A percentile compares a stretch with the other conserved stretches of the same genome.
phyloP scores from a whole-genome alignment of 1,284 basidiomycete species.

The Pyrrhoderma lamaoense region DNA sequence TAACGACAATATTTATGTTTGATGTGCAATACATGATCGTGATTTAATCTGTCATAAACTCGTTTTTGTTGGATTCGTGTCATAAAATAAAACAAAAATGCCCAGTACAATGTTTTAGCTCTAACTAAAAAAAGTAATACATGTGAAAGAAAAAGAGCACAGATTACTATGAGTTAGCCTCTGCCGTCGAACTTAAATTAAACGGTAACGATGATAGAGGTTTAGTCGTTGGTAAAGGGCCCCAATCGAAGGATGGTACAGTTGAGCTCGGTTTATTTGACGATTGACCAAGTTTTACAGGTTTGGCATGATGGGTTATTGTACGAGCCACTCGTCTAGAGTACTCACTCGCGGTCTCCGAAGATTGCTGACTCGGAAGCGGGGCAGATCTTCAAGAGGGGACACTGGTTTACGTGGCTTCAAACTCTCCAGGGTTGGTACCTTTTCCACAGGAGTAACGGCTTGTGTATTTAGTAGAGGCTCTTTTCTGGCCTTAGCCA shows the following conservation, averaged over 20 bases:
- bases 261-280: constrained; percentile 3
- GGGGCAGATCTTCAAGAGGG: background rate
- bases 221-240: constrained; percentile 20
- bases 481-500: constrained; percentile 52
- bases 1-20: background rate
- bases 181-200: constrained; percentile 11
- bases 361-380: background rate
- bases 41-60: no score
- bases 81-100: no score
- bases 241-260: constrained; percentile 22
- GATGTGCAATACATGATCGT: no score
- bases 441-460: constrained; percentile 32
- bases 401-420: background rate
- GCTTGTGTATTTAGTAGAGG: constrained; percentile 59
- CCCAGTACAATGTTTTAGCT: no score
- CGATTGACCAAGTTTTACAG: constrained; percentile 15
- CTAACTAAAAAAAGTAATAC: no score
- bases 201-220: constrained; percentile 18
- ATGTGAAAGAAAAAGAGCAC: no score
- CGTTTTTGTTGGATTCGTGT: no score
- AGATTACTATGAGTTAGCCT: no score
- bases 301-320: constrained; percentile 15
- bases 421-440: constrained; percentile 34
- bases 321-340: background rate
- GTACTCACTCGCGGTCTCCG: background rate